These are phyloP conservation scores for Kwoniella shivajii DNA, from an alignment of 1,284 basidiomycete genomes.

Conservation along the genomic window DNA sequence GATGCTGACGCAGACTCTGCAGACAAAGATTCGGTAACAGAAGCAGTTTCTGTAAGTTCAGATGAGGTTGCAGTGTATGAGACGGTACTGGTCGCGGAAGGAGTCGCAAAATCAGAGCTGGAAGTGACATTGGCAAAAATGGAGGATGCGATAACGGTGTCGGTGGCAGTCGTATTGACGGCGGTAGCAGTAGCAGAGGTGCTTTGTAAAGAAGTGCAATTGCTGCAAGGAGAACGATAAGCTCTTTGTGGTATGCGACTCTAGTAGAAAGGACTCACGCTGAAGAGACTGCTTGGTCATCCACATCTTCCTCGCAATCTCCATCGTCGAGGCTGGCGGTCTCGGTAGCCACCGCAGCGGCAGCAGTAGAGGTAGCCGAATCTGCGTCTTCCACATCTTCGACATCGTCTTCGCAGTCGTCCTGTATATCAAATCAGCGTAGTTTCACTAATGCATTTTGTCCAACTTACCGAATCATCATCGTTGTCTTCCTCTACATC, in stretches of 20 bases:
- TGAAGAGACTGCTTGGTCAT: not conserved
- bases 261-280: slow-evolving; percentile 1
- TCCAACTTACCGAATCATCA: slow-evolving; percentile 9
- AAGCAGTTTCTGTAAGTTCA: not conserved
- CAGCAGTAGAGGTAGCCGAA: slow-evolving; percentile 64
- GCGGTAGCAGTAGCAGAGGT: slow-evolving; percentile 2
- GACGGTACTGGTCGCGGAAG: not conserved
- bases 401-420: slow-evolving; percentile 15
- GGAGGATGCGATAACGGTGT: not conserved
- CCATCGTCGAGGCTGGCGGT: slow-evolving; percentile 13
- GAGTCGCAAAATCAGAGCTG: not conserved
- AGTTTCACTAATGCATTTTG: not conserved
- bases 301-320: slow-evolving; percentile 23
- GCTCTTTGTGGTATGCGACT: not conserved
- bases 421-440: not conserved
- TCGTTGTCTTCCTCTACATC: slow-evolving; percentile 5
- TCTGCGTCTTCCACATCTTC: slow-evolving; percentile 14
- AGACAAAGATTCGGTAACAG: not conserved
- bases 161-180: slow-evolving; percentile 6
- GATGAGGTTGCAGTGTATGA: slow-evolving; percentile 6
- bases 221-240: not conserved
- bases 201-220: not conserved
- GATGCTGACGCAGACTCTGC: slow-evolving; percentile 4
- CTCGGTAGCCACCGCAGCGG: slow-evolving; percentile 51
- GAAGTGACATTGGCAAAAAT: slow-evolving; percentile 2